Evolutionary conservation across 1,139 yeast genomes (phyloP).

Genomic region (Geotrichum cucujoidarum): DNA sequence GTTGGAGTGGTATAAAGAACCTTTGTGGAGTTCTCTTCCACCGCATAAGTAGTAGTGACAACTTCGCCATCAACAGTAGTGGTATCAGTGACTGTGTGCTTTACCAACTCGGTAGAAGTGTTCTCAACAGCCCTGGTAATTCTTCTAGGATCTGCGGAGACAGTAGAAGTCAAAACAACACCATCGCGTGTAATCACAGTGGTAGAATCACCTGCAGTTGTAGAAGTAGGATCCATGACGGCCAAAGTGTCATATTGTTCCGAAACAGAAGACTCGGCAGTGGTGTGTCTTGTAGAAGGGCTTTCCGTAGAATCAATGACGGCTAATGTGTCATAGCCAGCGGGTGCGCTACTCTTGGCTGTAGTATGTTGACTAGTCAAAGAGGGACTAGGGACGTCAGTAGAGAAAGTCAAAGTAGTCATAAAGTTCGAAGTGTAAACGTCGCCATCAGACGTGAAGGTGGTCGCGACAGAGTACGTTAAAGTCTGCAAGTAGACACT

Average conservation of each 20-base stretch:
- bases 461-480: too few species aligned
- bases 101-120: not conserved
- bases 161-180: not conserved
- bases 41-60: not conserved
- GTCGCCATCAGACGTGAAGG: too few species aligned
- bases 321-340: too few species aligned
- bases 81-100: not conserved
- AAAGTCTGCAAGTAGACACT: too few species aligned
- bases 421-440: too few species aligned
- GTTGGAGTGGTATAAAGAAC: not conserved
- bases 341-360: too few species aligned
- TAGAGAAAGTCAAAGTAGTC: too few species aligned
- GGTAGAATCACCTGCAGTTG: conserved; percentile 1
- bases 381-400: too few species aligned
- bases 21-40: not conserved
- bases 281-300: too few species aligned
- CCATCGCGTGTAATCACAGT: conserved; percentile 1
- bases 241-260: not conserved
- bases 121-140: not conserved
- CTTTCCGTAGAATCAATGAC: too few species aligned
- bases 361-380: too few species aligned
- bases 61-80: not conserved
- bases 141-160: not conserved
- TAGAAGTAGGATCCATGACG: too few species aligned
- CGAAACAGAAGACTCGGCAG: not conserved